Base-by-base conservation (phyloP, 805 yeast species). In the Kurtzmaniella cleridarum region DNA sequence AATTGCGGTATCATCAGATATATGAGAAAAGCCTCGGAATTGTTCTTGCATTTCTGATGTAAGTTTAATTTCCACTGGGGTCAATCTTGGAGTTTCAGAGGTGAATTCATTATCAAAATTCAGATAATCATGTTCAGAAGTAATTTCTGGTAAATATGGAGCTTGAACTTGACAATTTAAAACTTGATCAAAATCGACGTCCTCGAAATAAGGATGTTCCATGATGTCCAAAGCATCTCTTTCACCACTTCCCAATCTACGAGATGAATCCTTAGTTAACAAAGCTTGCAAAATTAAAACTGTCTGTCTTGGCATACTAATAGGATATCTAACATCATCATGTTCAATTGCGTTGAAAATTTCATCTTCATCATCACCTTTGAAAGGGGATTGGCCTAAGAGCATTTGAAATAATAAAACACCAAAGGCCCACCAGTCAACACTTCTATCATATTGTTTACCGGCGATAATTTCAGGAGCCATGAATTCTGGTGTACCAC, bases 381-480 rank as follows among this genome's bases (percentile, higher is more conserved):
- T 83, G 66, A 93, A 93, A 28, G 99, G 99, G 6, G 96, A 86
- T 62, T 91, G 95, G 38, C 96, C 93, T 42, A 93, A 72, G 41
- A 93, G 71, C 99, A 93, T 93, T 64, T 93, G 98, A 62, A 91
- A 93, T 48, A 93, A 70, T 47, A 93, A 72, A 23, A 93, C 98
- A 41, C 99, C 99, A 71, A 90, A 88, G 1, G 98, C 98, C 98
- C 98, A 93, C 98, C 98, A 93, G 64, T 93, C 99, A 39, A 93
- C 98, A 30, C 93, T 84, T 55, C 95, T 79, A 38, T 89, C 93
- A 55, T 93, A 93, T 43, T 81, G 84, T 60, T 90, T 95, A 39
- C 93, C 98, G 47, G 87, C 81, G 55, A 93, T 71, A 49, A 93
- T 91, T 62, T 93, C 99, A 0, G 99, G 99, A 1, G 98, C 99